phyloP scores from a whole-genome alignment of 768 basidiomycete genomes.

The Russula brevipes region DNA sequence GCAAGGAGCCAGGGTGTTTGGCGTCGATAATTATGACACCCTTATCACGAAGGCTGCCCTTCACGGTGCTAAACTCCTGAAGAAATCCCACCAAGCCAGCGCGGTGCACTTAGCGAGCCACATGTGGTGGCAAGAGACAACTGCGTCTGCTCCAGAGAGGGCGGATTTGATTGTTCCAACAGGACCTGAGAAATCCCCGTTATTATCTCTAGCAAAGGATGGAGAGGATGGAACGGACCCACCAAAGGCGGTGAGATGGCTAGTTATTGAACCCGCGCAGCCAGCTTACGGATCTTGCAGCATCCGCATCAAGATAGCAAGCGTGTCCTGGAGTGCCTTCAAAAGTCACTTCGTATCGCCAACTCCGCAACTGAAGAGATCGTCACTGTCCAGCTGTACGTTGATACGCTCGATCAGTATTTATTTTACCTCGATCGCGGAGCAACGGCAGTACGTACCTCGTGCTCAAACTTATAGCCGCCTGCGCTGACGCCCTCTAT shows the following conservation, averaged over 20 bases:
- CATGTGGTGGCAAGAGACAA: slow-evolving; percentile 91
- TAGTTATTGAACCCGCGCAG: background rate
- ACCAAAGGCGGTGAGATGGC: slow-evolving; percentile 30
- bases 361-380: slow-evolving; percentile 96
- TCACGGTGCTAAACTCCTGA: slow-evolving; percentile 91
- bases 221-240: slow-evolving; percentile 38
- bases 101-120: slow-evolving; percentile 95
- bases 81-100: slow-evolving; percentile 96
- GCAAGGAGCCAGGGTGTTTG: slow-evolving; percentile 86
- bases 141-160: slow-evolving; percentile 39
- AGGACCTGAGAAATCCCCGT: slow-evolving; percentile 31
- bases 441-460: slow-evolving; percentile 72
- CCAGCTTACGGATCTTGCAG: slow-evolving; percentile 34
- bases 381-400: slow-evolving; percentile 92
- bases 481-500: background rate
- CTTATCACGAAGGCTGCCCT: slow-evolving; percentile 98
- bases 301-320: slow-evolving; percentile 93
- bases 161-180: slow-evolving; percentile 38
- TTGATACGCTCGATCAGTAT: slow-evolving; percentile 93
- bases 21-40: slow-evolving; percentile 93
- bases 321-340: slow-evolving; percentile 93
- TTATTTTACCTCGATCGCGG: slow-evolving; percentile 93
- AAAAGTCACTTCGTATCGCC: slow-evolving; percentile 93
- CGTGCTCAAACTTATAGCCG: background rate
- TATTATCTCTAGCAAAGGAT: slow-evolving; percentile 36